Base-by-base conservation (phyloP, 306 rosid genomes). In the Trichosanthes truncata region DNA sequence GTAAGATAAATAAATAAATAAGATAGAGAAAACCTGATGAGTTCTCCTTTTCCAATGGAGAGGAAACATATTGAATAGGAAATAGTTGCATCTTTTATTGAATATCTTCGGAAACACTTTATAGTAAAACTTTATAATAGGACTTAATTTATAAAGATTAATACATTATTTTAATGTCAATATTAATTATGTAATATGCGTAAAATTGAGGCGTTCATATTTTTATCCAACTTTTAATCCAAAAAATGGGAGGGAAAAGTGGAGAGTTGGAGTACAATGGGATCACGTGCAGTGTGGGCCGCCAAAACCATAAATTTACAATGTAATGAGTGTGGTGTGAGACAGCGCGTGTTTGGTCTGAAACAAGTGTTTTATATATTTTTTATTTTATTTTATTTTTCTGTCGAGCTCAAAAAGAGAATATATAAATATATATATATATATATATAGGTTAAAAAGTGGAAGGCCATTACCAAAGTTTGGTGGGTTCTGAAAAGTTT, bases 401-500 rank as follows among this genome's bases (percentile, higher is more conserved):
- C 48, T 43, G 3, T 48, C n/a, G 56, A 55, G 80, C 76, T 81
- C 17, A 84, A 85, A 86, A 80, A n/a, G n/a, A 82, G 78, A 41
- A 81, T 81, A 45, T 9, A 45, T 7, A 41, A 41, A 41, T 7
- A 29, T 29, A 29, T 29, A 29, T 29, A 29, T 40, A 45, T 9
- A 45, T 43, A 43, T 43, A 8, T 45, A 45, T 45, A 81, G 78
- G 80, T 61, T 78, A 40, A 78, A 77, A 79, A 51, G 69, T 56
- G 53, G 71, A 78, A 80, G 69, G 20, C 38, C 23, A 77, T 79
- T 63, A 62, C 86, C 81, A 57, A 78, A 57, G 81, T 83, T 41
- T 79, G 85, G 90, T 87, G 91, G 87, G 11, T 78, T 87, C 95
- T 91, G 92, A 85, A 91, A 91, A 91, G 94, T 26, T 82, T 79